Base-by-base conservation (phyloP, 2,329 filamentous ascomycete species). In the Mycosphaerelloides madeirae region DNA sequence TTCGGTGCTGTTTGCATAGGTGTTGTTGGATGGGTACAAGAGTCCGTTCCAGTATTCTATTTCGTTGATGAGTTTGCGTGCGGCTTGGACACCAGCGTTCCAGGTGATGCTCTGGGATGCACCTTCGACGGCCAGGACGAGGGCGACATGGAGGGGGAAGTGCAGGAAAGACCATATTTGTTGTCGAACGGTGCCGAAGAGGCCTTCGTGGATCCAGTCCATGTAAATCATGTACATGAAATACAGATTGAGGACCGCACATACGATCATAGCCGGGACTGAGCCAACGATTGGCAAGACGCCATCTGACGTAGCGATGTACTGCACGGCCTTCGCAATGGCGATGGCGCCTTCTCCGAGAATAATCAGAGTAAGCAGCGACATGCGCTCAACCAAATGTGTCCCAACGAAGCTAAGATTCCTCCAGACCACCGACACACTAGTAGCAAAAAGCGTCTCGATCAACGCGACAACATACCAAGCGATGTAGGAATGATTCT, bases 391-490 rank as follows among this genome's bases (percentile, higher is more conserved):
- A 6, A 64, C 55, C 38, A 68, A 56, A 43, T 68, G 65, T 11
- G 65, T 67, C 7, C 63, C 64, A 38, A 67, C 65, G 58, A 67
- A 66, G 31, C 55, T 61, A 45, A 67, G 57, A 28, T 61, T 56
- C 15, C 62, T 56, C 57, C 58, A 65, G 16, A 60, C 31, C 40
- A 55, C 61, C 2, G 60, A 64, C 7, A 66, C 55, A 2, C 39
- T 46, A 3, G 64, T 62, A 2, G 58, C 63, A 28, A 64, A 41
- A 4, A 61, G 16, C 2, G 62, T 63, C 39, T 67, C 65, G 1
- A 45, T 37, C 3, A 65, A 46, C 2, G 59, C 59, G 38, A 66
- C 56, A 16, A 76, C 57, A 54, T 81, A 83, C 80, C 79, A 78
- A 31, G 69, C 64, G 39, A 68, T 66, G 63, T 73, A 75, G 3